Conservation (phyloP, 108 stramenopile species). For the Epithemia pelagica region DNA sequence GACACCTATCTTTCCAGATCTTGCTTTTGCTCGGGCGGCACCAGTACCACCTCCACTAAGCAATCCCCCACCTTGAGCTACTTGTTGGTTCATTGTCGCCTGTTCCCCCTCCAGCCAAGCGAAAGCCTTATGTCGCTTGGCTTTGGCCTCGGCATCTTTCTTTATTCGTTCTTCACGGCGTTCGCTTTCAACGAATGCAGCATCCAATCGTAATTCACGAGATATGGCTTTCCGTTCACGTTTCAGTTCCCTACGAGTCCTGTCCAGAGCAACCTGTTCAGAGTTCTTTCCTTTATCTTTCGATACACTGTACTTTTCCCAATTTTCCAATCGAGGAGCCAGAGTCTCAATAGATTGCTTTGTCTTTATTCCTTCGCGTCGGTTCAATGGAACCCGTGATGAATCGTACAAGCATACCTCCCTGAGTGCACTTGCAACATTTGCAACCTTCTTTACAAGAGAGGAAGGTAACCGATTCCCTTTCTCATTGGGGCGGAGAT, state of each 20-base stretch:
- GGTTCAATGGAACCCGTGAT: constrained; percentile 40
- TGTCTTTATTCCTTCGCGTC: constrained; percentile 15
- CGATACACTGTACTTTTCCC: constrained; percentile 72
- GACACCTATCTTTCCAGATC: constrained; percentile 72
- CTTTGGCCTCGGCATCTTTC: constrained; percentile 50
- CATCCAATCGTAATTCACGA: constrained; percentile 85
- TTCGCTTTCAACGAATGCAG: constrained; percentile 72
- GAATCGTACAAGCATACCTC: constrained; percentile 19
- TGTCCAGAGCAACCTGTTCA: constrained; percentile 72
- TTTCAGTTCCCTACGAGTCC: constrained; percentile 88
- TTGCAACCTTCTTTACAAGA: constrained; percentile 32
- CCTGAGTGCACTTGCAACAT: constrained; percentile 30
- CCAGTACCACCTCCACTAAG: constrained; percentile 82
- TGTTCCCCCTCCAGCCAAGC: constrained; percentile 88
- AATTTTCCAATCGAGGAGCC: constrained; percentile 89
- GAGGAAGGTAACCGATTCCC: constrained; percentile 29
- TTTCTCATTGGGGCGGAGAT: constrained; percentile 41
- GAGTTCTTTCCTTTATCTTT: constrained; percentile 88
- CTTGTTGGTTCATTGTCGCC: constrained; percentile 90
- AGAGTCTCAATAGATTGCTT: constrained; percentile 54
- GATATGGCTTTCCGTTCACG: constrained; percentile 93
- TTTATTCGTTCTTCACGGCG: constrained; percentile 62
- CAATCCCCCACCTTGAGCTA: constrained; percentile 73
- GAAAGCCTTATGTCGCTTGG: constrained; percentile 80
- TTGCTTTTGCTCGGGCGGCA: constrained; percentile 63